Evolutionary conservation across 306 rosid genomes (phyloP).

Genomic region (Ceratonia siliqua): DNA sequence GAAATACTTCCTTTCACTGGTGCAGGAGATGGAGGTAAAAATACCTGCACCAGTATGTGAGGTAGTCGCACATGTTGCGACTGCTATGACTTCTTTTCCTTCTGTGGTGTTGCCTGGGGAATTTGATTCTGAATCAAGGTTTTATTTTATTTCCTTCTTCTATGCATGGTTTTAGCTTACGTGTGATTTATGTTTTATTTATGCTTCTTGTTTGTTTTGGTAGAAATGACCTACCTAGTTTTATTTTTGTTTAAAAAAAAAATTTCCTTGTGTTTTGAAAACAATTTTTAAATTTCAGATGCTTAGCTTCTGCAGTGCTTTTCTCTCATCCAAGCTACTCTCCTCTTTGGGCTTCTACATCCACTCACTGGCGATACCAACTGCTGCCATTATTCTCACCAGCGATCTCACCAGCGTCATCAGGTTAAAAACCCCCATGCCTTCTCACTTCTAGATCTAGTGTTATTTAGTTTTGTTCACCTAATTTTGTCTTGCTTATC

Average conservation of each 20-base stretch:
- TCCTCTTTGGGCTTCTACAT: neutral
- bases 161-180: neutral
- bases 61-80: constrained; percentile 38
- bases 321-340: constrained; percentile 14
- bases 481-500: neutral
- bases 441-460: neutral
- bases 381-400: neutral
- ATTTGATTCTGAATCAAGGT: constrained; percentile 36
- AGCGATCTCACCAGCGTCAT: constrained; percentile 4
- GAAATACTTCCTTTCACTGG: constrained; percentile 45
- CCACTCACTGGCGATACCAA: neutral
- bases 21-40: constrained; percentile 48
- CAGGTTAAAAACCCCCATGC: constrained; percentile 16
- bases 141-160: neutral
- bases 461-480: neutral
- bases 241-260: neutral
- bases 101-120: constrained; percentile 26
- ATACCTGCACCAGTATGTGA: constrained; percentile 47
- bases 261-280: neutral
- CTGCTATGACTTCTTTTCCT: constrained; percentile 31
- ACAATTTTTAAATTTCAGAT: constrained; percentile 30
- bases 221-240: neutral
- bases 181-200: neutral
- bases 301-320: constrained; percentile 3
- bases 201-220: neutral